phyloP scores from a whole-genome alignment of 2,329 filamentous ascomycete species.

The Xylaria sp. region DNA sequence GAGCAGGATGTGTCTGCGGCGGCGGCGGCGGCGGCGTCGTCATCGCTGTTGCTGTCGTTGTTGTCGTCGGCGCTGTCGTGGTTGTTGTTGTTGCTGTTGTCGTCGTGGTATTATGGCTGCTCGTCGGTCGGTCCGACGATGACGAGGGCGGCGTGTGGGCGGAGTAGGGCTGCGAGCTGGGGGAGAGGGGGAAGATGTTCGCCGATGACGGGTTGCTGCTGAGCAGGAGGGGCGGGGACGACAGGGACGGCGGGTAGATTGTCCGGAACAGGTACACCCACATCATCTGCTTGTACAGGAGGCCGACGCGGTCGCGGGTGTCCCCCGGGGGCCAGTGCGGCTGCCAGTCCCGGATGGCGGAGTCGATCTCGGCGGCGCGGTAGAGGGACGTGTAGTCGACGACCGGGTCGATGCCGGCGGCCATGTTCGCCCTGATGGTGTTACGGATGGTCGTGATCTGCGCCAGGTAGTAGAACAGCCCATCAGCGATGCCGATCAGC shows the following conservation, averaged over 20 bases:
- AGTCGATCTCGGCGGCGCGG: slow-evolving; percentile 75
- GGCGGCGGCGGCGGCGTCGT: slow-evolving; percentile 19
- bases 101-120: too few species aligned
- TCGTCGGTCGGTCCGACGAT: slow-evolving; percentile 23
- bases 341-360: slow-evolving; percentile 73
- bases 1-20: too few species aligned
- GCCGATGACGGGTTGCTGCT: slow-evolving; percentile 13
- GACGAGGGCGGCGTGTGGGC: slow-evolving; percentile 23
- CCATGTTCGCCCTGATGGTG: slow-evolving; percentile 69
- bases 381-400: slow-evolving; percentile 75
- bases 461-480: slow-evolving; percentile 76
- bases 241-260: slow-evolving; percentile 55
- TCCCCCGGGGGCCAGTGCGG: slow-evolving; percentile 64
- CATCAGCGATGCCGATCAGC: slow-evolving; percentile 82
- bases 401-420: slow-evolving; percentile 62
- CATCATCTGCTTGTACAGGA: slow-evolving; percentile 67
- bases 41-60: too few species aligned
- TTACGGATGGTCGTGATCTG: slow-evolving; percentile 79
- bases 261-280: slow-evolving; percentile 67
- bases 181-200: slow-evolving; percentile 27
- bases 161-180: slow-evolving; percentile 26
- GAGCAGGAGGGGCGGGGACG: slow-evolving; percentile 23
- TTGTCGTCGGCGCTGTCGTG: too few species aligned
- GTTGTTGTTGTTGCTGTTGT: too few species aligned
- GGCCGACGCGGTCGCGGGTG: slow-evolving; percentile 56